Evolutionary conservation across 2,329 filamentous ascomycete genomes (phyloP).

Genomic region (Dactylellina drechsleri): DNA sequence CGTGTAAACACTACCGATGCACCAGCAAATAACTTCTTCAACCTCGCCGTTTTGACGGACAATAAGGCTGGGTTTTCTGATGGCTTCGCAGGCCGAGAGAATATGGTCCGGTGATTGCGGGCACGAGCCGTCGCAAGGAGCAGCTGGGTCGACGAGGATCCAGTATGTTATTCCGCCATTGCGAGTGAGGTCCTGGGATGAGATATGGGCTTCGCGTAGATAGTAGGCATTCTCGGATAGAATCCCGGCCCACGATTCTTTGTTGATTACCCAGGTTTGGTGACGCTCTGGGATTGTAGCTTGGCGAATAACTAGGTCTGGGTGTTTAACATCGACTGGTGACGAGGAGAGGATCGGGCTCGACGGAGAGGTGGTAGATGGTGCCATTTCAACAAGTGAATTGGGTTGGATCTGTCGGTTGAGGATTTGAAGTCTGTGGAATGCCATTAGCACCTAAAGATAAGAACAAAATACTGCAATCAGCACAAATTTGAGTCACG

Average conservation of each 20-base stretch:
- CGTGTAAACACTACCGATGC: slow-evolving; percentile 51
- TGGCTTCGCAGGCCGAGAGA: slow-evolving; percentile 72
- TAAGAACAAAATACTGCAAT: neutral
- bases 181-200: slow-evolving; percentile 69
- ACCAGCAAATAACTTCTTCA: slow-evolving; percentile 52
- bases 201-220: slow-evolving; percentile 69
- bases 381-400: slow-evolving; percentile 36
- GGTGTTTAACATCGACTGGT: slow-evolving; percentile 39
- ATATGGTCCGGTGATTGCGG: slow-evolving; percentile 65
- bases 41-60: slow-evolving; percentile 38
- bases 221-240: slow-evolving; percentile 70
- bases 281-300: slow-evolving; percentile 69
- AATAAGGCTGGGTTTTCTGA: slow-evolving; percentile 70
- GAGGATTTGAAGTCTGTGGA: slow-evolving; percentile 12
- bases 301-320: slow-evolving; percentile 65
- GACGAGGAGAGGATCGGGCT: slow-evolving; percentile 42
- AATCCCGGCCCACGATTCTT: slow-evolving; percentile 70
- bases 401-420: neutral
- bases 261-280: slow-evolving; percentile 69
- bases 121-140: slow-evolving; percentile 59
- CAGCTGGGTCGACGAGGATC: slow-evolving; percentile 69
- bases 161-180: slow-evolving; percentile 71
- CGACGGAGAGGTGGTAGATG: slow-evolving; percentile 45
- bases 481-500: neutral
- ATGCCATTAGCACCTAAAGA: slow-evolving; percentile 25